Base-by-base conservation (phyloP, 768 basidiomycete species). In the Mycena galopus region DNA sequence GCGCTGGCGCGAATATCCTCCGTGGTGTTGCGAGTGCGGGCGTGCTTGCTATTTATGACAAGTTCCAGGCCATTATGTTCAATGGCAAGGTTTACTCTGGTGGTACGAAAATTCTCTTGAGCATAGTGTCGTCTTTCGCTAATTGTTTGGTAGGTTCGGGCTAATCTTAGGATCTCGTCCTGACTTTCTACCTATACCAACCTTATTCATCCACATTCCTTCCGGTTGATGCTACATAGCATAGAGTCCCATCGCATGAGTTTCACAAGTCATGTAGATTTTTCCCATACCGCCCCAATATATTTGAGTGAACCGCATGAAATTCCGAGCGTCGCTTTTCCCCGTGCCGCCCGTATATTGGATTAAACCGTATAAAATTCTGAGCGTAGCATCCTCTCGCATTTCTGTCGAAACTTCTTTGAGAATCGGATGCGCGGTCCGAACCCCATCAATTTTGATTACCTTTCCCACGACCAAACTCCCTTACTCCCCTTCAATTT, bases 1-100 rank as follows among this genome's bases (percentile, higher is more conserved):
- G 94, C 83, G 94, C 93, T 73, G 93, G 91, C 86, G 92, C 91
- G 27, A 87, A 87, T 78, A 86, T 91, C 76, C 92, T 94, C 75
- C 93, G 93, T 86, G 93, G 93, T 85, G 92, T 95, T 74, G 94
- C 94, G 77, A 93, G 94, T 85, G 94, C 93, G 77, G 93, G 93
- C 89, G 94, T 94, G 68, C 83, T 95, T 80, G 94, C 94, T 67
- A 83, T 95, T 71, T 95, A 95, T 85, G 94, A 95, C 88, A 93
- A 95, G 86, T 87, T 94, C 78, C 94, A 94, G 83, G 86, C 92
- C 79, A 81, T 91, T 75, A 80, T 93, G 86, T 94, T 93, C 81
- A 91, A 67, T 21, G 67, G 93, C 85, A 93, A 92, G 86, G 93
- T 94, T 82, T 94, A 94, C 88, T 88, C 91, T 74, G 92, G 89